These are phyloP conservation scores for Pseudopediastrum boryanum DNA, from an alignment of 139 green algal genomes.

Conservation along the genomic window DNA sequence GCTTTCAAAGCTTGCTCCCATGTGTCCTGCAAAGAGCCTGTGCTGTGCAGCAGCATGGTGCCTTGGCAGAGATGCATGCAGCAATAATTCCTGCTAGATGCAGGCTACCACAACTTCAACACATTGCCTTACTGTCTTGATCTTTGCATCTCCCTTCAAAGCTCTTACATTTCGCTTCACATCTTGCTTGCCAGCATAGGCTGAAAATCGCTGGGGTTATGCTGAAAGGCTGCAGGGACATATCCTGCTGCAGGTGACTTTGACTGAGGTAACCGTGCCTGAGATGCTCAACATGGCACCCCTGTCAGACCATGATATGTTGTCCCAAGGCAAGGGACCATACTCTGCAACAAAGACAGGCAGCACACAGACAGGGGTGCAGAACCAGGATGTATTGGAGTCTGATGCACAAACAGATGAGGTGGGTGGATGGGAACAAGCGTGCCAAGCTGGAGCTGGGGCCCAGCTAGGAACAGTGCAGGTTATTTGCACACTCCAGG, in stretches of 20 bases:
- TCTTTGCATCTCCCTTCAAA: no score
- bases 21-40: no score
- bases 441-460: background rate
- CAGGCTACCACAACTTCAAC: no score
- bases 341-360: slow-evolving; percentile 39
- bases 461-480: background rate
- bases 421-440: slow-evolving; percentile 15
- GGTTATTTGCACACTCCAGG: background rate
- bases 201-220: no score
- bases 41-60: no score
- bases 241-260: background rate
- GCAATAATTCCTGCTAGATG: no score
- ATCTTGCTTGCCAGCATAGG: no score
- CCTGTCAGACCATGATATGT: slow-evolving; percentile 44
- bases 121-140: no score
- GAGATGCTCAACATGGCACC: slow-evolving; percentile 40
- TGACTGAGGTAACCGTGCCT: slow-evolving; percentile 9
- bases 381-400: slow-evolving; percentile 55
- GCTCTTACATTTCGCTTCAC: no score
- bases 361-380: slow-evolving; percentile 42
- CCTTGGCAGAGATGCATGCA: no score
- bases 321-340: slow-evolving; percentile 33
- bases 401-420: slow-evolving; percentile 61
- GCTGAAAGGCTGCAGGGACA: no score
- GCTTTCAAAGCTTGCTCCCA: no score